Evolutionary conservation across 108 stramenopile genomes (phyloP), one percentile per base, ranked within the genome.

Genomic region (Cyclotella baltica): DNA sequence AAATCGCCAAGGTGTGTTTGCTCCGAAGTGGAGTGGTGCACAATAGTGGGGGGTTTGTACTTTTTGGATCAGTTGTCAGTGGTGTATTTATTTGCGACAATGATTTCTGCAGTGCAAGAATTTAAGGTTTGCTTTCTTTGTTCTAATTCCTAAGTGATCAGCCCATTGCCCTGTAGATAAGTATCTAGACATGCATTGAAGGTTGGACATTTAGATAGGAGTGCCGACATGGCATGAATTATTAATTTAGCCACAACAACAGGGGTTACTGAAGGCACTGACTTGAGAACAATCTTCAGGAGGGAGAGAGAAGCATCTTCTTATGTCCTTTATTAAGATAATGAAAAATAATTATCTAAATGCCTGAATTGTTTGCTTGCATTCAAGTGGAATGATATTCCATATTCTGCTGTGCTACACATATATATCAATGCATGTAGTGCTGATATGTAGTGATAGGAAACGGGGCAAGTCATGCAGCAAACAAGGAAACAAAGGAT

Each of bases 351-450:
- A 53, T 10, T 53, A n/a, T 10, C 52, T 68, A 43, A 68, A 68
- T 4, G 50, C 67, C 34, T 68, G 67, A 1, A 68, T 2, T 1
- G 50, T 68, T 29, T 51, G 28, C 30, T 51, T 0, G 30, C 48
- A 52, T 52, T 28, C 0, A 30, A 68, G 23, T n/a, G n/a, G n/a
- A n/a, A n/a, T n/a, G n/a, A n/a, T n/a, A n/a, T n/a, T n/a, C n/a
- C n/a, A n/a, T n/a, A 70, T 1, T 70, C 28, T 10, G 43, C 25
- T 0, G 70, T 70, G 55, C 70, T 70, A 56, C 38, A 57, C 36
- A 70, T 20, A 27, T 70, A 57, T 38, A 57, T 70, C 2, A 70
- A 38, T 2, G n/a, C 8, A 57, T n/a, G n/a, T n/a, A n/a, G n/a
- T n/a, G n/a, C n/a, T n/a, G n/a, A n/a, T n/a, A n/a, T n/a, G n/a